Base-by-base conservation (phyloP, 2,329 filamentous ascomycete species). In the Botryotinia convoluta region DNA sequence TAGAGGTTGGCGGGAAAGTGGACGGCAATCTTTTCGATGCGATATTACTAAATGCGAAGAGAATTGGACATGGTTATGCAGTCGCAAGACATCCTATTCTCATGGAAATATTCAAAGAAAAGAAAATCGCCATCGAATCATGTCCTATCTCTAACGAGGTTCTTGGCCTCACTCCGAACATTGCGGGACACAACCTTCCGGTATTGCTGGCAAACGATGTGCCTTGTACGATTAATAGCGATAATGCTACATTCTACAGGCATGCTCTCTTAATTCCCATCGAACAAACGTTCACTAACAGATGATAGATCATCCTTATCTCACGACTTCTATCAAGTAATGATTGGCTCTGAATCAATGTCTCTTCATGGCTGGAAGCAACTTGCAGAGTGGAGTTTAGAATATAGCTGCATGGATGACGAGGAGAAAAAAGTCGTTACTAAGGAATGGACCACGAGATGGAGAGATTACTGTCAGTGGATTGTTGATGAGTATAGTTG, bases 91-190 rank as follows among this genome's bases (percentile, higher is more conserved):
- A 93, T 79, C 89, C 89, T 0, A 83, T 87, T 54, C 83, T 93
- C n/a, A 88, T 93, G 82, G 83, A 90, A 75, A 83, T 86, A 68
- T 92, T 93, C 86, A 90, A 88, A 81, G 82, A 85, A 73, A 84
- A 84, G n/a, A 84, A 85, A 16, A 87, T 94, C 48, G 93, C 91
- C 76, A 84, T 94, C n/a, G 92, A 94, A 82, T 83, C 92, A 1
- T 94, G 92, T 77, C 92, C 92, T 0, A 93, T 93, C 68, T 93
- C 91, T 0, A 94, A 94, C 78, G 92, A 94, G 83, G 84, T 94
- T 0, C 83, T 94, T 29, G 91, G 92, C 48, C 85, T 94, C 29
- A 92, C 90, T 69, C 86, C 89, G 14, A 86, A 88, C 63, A 86
- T 90, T 73, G 86, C 87, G 54, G 90, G 91, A 20, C 92, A 94